Evolutionary conservation across 208 protist species (phyloP).

Genomic region (Lotmaria passim): DNA sequence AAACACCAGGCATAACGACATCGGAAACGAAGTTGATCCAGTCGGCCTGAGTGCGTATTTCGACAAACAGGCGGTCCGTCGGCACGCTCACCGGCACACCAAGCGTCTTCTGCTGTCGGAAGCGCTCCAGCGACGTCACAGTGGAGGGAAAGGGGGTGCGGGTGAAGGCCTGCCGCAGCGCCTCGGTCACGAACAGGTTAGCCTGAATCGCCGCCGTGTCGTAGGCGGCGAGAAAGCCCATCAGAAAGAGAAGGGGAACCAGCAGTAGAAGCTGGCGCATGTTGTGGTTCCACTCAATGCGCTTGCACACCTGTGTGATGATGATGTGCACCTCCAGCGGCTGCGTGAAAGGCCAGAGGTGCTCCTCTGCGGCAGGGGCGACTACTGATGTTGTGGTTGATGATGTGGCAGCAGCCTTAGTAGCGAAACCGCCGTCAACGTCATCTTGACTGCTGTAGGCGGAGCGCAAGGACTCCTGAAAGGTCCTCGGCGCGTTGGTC

Average conservation of each 20-base stretch:
- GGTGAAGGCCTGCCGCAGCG: constrained; percentile 11
- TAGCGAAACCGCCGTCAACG: too few species aligned
- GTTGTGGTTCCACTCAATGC: constrained; percentile 20
- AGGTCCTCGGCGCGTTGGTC: too few species aligned
- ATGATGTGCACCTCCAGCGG: background rate
- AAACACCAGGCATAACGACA: constrained; percentile 6
- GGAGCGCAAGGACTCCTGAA: too few species aligned
- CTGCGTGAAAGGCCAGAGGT: constrained; percentile 22
- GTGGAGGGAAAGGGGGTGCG: constrained; percentile 20
- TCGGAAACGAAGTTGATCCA: constrained; percentile 26
- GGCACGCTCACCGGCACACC: background rate
- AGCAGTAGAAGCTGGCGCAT: constrained; percentile 21
- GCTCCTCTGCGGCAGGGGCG: background rate
- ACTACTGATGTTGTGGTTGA: background rate
- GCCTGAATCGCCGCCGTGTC: background rate
- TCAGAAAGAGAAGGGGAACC: constrained; percentile 11
- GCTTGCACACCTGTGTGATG: constrained; percentile 1
- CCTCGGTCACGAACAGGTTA: constrained; percentile 7
- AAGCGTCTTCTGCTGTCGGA: constrained; percentile 14
- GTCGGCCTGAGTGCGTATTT: constrained; percentile 24
- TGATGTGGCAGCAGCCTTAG: too few species aligned
- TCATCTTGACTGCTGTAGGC: too few species aligned
- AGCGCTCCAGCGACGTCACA: constrained; percentile 6
- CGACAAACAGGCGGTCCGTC: constrained; percentile 14
- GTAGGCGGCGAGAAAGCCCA: constrained; percentile 5